These are phyloP conservation scores for Phytophthora pseudosyringae DNA, from an alignment of 352 stramenopile genomes.

Conservation along the genomic window DNA sequence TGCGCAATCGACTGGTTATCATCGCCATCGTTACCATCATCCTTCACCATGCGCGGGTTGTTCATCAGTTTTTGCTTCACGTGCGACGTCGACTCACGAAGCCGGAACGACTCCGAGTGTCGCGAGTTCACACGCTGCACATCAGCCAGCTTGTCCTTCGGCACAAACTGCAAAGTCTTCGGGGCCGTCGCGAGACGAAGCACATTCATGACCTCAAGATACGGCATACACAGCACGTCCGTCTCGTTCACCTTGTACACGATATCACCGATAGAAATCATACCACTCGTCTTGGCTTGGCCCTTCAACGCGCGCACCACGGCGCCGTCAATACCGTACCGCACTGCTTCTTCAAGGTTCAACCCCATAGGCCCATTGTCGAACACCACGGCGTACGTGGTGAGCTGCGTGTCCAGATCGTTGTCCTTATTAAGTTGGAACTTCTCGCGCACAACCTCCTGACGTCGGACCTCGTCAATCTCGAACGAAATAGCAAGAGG, in stretches of 20 bases:
- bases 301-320: constrained; percentile 84
- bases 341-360: constrained; percentile 85
- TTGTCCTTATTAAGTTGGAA: constrained; percentile 58
- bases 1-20: constrained; percentile 86
- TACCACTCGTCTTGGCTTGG: constrained; percentile 82
- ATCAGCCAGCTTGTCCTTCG: constrained; percentile 85
- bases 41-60: constrained; percentile 74
- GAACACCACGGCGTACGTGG: constrained; percentile 87
- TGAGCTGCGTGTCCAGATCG: constrained; percentile 75
- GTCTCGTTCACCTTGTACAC: constrained; percentile 89
- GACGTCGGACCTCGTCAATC: constrained; percentile 68
- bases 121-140: constrained; percentile 86
- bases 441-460: constrained; percentile 67
- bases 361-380: constrained; percentile 85
- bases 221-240: constrained; percentile 86
- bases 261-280: constrained; percentile 87
- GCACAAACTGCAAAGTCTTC: constrained; percentile 86
- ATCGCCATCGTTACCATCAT: constrained; percentile 71
- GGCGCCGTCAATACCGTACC: constrained; percentile 83
- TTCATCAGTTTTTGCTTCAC: constrained; percentile 78
- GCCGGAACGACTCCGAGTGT: constrained; percentile 77
- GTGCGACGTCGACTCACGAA: constrained; percentile 64
- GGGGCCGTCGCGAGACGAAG: constrained; percentile 68
- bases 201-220: constrained; percentile 85
- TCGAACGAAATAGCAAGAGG: constrained; percentile 86